Evolutionary conservation across 2,329 filamentous ascomycete genomes (phyloP).

Genomic region (Beauveria sp.): DNA sequence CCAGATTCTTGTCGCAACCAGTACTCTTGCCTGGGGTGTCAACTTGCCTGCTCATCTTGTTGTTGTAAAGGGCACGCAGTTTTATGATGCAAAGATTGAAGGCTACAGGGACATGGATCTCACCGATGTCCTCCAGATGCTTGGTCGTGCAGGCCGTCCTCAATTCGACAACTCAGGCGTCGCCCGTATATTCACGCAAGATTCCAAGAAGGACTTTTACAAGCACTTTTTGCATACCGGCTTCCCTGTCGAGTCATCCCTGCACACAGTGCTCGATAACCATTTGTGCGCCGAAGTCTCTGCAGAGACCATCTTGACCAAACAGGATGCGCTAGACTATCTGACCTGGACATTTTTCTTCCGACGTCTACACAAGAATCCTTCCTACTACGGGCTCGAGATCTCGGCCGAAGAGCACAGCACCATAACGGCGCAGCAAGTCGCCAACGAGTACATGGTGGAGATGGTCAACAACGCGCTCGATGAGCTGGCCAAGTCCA

Average conservation of each 20-base stretch:
- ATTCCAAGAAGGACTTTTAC: slow-evolving; percentile 97
- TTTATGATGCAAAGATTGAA: slow-evolving; percentile 95
- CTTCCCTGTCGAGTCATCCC: slow-evolving; percentile 91
- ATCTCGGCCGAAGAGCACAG: slow-evolving; percentile 91
- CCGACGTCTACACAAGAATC: slow-evolving; percentile 92
- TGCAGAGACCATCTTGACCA: slow-evolving; percentile 83
- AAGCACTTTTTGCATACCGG: slow-evolving; percentile 98
- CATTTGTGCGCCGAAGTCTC: slow-evolving; percentile 94
- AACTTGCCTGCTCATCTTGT: slow-evolving; percentile 95
- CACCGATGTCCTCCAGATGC: slow-evolving; percentile 96
- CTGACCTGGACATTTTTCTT: slow-evolving; percentile 99
- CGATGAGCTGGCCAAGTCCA: slow-evolving; percentile 71
- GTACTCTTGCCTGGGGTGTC: slow-evolving; percentile 95
- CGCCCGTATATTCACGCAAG: slow-evolving; percentile 93
- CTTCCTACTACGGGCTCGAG: slow-evolving; percentile 93
- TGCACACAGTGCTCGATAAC: slow-evolving; percentile 95
- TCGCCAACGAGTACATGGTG: slow-evolving; percentile 93
- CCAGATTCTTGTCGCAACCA: slow-evolving; percentile 91
- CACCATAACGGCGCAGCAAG: slow-evolving; percentile 72
- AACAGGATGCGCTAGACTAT: slow-evolving; percentile 96
- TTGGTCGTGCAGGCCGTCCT: slow-evolving; percentile 87
- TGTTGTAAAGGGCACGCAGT: slow-evolving; percentile 96
- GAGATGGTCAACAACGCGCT: slow-evolving; percentile 85
- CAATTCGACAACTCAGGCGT: slow-evolving; percentile 96
- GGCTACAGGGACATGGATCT: slow-evolving; percentile 98